phyloP scores from a whole-genome alignment of 2,329 filamentous ascomycete species.

The Exophiala alcalophila region DNA sequence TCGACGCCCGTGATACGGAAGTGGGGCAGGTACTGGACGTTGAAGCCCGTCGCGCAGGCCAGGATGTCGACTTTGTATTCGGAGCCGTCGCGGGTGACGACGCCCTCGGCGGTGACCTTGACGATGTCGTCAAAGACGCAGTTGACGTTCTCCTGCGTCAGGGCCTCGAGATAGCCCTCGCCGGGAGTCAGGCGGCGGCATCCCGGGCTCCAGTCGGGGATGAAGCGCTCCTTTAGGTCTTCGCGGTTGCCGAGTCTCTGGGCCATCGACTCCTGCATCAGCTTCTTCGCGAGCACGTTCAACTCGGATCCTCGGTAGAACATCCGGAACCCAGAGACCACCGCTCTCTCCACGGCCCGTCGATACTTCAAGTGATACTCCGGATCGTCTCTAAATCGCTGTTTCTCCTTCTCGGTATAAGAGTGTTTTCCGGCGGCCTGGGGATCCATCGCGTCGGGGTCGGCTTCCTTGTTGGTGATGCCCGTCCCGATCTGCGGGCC shows the following conservation, averaged over 20 bases:
- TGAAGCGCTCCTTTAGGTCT: constrained; percentile 26
- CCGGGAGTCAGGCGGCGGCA: constrained; percentile 50
- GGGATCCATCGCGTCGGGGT: constrained; percentile 19
- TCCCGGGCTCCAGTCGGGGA: constrained; percentile 34
- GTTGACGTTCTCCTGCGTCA: constrained; percentile 28
- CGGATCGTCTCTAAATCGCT: constrained; percentile 22
- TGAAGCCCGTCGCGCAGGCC: constrained; percentile 40
- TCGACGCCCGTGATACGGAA: constrained; percentile 42
- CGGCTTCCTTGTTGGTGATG: constrained; percentile 27
- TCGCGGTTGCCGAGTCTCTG: constrained; percentile 24
- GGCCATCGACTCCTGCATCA: constrained; percentile 28
- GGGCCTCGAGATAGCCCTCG: constrained; percentile 27
- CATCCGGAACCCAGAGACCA: constrained; percentile 18
- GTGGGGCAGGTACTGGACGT: constrained; percentile 40
- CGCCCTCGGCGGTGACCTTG: constrained; percentile 35
- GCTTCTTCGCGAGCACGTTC: constrained; percentile 15
- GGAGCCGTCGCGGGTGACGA: constrained; percentile 33
- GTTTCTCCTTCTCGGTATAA: constrained; percentile 27
- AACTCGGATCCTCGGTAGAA: constrained; percentile 21
- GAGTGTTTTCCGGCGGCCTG: constrained; percentile 25
- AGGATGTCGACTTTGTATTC: constrained; percentile 35
- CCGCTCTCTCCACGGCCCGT: constrained; percentile 12
- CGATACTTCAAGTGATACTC: constrained; percentile 21
- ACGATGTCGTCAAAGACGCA: constrained; percentile 17
- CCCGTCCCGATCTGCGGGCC: constrained; percentile 25